Percentiles rank a stretch among this genome's conserved stretches.
phyloP scores from a whole-genome alignment of 331 rosid genomes.

The Arachis monticola region DNA sequence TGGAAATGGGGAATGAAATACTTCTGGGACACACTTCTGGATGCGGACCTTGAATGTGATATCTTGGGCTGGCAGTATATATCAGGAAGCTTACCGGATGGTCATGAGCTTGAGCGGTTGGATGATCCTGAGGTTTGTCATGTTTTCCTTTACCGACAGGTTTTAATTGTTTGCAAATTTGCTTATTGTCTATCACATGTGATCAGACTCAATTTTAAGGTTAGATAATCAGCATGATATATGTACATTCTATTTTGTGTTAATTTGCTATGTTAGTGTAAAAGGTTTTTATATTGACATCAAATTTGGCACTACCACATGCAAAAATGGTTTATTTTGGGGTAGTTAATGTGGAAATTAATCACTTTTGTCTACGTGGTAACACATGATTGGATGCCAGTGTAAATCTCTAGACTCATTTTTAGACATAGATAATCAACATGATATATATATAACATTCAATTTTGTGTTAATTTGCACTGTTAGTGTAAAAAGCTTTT shows the following conservation, averaged over 20 bases:
- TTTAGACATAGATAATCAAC: too few relatives aligned
- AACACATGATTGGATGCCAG: too few relatives aligned
- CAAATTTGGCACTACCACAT: too few relatives aligned
- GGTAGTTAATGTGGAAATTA: too few relatives aligned
- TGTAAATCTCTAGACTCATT: too few relatives aligned
- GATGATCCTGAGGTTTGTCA: constrained; percentile 85
- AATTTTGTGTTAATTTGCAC: too few relatives aligned
- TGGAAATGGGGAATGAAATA: constrained; percentile 99
- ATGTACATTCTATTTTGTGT: not conserved
- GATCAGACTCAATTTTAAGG: not conserved
- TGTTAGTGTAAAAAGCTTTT: too few relatives aligned
- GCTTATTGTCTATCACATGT: constrained; percentile 7
- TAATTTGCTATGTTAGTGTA: too few relatives aligned
- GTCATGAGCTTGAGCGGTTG: constrained; percentile 89
- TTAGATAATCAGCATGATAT: constrained; percentile 12
- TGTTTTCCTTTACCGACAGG: constrained; percentile 20
- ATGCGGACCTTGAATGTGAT: constrained; percentile 95
- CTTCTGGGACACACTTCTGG: constrained; percentile 98
- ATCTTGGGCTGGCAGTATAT: constrained; percentile 99
- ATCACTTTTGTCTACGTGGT: too few relatives aligned
- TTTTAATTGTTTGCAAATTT: not conserved
- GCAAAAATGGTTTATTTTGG: too few relatives aligned
- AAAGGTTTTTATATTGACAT: too few relatives aligned
- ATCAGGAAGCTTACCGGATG: constrained; percentile 93
- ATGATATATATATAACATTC: too few relatives aligned